phyloP scores from a whole-genome alignment of 306 rosid genomes.

The Cicer judaicum region DNA sequence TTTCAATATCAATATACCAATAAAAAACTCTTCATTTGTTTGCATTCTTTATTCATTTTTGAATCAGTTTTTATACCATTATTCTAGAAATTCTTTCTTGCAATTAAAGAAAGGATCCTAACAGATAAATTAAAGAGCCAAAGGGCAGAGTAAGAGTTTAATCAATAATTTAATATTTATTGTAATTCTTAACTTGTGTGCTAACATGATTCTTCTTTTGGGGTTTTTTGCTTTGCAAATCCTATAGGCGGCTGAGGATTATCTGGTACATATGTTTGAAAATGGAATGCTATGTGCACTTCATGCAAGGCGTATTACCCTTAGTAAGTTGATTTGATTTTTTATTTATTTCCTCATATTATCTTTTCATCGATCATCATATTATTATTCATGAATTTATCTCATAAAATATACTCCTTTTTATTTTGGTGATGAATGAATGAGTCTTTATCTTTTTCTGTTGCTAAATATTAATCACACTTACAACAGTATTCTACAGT shows the following conservation, averaged over 20 bases:
- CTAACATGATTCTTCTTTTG: slow-evolving; percentile 15
- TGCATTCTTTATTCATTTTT: no score
- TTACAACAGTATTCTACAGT: slow-evolving; percentile 11
- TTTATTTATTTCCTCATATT: not conserved
- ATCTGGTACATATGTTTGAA: slow-evolving; percentile 73
- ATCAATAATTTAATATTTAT: not conserved
- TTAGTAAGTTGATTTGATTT: slow-evolving; percentile 67
- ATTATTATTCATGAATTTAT: slow-evolving; percentile 8
- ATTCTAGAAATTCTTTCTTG: no score
- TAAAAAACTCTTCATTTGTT: no score
- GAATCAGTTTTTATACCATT: no score
- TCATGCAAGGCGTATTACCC: slow-evolving; percentile 90
- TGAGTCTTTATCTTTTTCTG: not conserved
- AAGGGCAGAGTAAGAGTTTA: not conserved
- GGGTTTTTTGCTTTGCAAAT: slow-evolving; percentile 17
- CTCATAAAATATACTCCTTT: slow-evolving; percentile 31
- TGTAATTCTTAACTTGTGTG: slow-evolving; percentile 12
- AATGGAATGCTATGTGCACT: slow-evolving; percentile 86
- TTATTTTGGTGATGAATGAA: slow-evolving; percentile 29
- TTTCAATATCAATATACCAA: no score
- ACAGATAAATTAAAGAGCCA: no score
- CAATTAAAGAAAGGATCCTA: no score
- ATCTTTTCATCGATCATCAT: slow-evolving; percentile 21
- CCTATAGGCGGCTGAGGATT: slow-evolving; percentile 84
- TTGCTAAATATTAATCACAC: slow-evolving; percentile 9